Evolutionary conservation across 176 grass and related monocot genomes (phyloP).

Genomic region (Elaeis guineensis): DNA sequence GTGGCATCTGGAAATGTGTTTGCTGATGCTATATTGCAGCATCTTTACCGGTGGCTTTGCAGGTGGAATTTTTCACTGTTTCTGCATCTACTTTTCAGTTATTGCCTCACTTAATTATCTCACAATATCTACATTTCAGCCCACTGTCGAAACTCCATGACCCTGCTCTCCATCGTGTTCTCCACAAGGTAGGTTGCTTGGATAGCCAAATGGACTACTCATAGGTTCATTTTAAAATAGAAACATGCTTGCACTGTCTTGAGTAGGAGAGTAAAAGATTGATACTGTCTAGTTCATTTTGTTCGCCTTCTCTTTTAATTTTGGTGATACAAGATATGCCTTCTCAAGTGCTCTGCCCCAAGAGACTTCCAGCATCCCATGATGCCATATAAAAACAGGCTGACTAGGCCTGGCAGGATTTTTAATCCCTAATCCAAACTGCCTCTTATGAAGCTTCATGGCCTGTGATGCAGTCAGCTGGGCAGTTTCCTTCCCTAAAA

Average conservation of each 20-base stretch:
- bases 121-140: constrained; percentile 47
- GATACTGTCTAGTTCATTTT: too few species aligned
- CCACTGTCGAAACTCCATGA: constrained; percentile 95
- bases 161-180: constrained; percentile 84
- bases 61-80: constrained; percentile 34
- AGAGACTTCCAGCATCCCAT: too few species aligned
- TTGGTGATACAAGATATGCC: too few species aligned
- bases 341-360: too few species aligned
- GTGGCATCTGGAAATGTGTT: constrained; percentile 89
- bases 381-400: too few species aligned
- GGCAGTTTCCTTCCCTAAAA: too few species aligned
- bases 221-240: not conserved
- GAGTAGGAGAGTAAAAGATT: too few species aligned
- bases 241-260: not conserved
- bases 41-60: constrained; percentile 95
- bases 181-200: constrained; percentile 75
- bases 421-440: too few species aligned
- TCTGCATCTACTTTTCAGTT: not conserved
- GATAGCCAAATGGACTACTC: not conserved
- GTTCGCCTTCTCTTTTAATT: too few species aligned
- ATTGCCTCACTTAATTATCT: not conserved
- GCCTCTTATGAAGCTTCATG: too few species aligned
- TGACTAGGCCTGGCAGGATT: too few species aligned
- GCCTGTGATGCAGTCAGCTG: too few species aligned
- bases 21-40: constrained; percentile 92